These are phyloP conservation scores for Xylaria multiplex DNA, from an alignment of 2,329 filamentous ascomycete species.

Conservation along the genomic window DNA sequence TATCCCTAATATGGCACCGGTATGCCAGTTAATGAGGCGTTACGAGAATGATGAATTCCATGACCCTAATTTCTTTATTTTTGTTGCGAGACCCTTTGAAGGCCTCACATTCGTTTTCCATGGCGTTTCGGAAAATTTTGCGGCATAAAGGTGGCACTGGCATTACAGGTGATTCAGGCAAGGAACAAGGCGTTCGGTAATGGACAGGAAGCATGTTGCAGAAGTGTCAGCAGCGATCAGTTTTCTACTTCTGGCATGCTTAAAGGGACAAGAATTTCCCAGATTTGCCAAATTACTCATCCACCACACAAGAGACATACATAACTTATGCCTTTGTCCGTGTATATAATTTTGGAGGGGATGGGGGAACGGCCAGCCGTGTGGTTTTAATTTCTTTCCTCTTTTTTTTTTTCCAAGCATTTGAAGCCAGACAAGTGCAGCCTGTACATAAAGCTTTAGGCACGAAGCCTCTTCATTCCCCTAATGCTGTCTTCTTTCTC, in stretches of 20 bases:
- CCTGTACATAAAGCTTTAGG: conserved; percentile 39
- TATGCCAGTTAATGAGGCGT: conserved; percentile 45
- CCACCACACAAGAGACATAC: conserved; percentile 30
- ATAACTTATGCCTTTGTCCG: conserved; percentile 38
- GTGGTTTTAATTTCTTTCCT: conserved; percentile 18
- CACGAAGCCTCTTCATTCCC: conserved; percentile 33
- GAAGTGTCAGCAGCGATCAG: conserved; percentile 36
- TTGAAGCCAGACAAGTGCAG: conserved; percentile 32
- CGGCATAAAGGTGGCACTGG: conserved; percentile 33
- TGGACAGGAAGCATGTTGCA: conserved; percentile 28
- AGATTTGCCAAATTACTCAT: conserved; percentile 36
- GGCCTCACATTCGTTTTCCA: conserved; percentile 33
- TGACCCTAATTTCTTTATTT: conserved; percentile 35
- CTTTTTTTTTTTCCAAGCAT: conserved; percentile 33
- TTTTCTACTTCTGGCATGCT: conserved; percentile 35
- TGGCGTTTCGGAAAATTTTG: conserved; percentile 43
- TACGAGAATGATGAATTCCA: conserved; percentile 46
- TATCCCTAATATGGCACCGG: conserved; percentile 42
- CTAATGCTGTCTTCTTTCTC: background rate
- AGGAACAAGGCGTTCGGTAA: conserved; percentile 42
- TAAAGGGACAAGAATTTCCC: conserved; percentile 28
- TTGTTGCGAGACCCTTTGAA: conserved; percentile 37
- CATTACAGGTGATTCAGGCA: conserved; percentile 39
- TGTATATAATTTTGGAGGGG: conserved; percentile 41
- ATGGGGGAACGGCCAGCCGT: background rate